Conservation (phyloP, 441 rosid species). For the Pelargonium fulgidum region DNA sequence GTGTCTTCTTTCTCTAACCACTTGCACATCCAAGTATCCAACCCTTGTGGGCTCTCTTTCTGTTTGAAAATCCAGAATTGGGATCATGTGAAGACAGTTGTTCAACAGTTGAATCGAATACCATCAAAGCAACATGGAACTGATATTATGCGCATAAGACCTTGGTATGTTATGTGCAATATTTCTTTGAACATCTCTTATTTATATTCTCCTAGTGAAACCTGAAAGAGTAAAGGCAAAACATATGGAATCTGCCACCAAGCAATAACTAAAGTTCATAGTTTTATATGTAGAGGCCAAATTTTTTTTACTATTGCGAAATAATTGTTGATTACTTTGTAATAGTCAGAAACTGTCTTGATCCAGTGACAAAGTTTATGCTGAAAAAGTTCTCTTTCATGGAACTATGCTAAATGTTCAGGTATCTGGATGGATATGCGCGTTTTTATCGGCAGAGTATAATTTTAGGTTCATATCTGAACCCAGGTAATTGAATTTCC, state of each 20-base stretch:
- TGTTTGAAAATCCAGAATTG: conserved; percentile 61
- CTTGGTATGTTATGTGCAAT: conserved; percentile 40
- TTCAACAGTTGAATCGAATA: conserved; percentile 55
- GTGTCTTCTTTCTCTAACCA: conserved; percentile 6
- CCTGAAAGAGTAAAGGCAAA: not conserved
- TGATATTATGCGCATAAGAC: conserved; percentile 85
- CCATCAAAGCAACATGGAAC: conserved; percentile 83
- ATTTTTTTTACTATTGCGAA: not conserved
- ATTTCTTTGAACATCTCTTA: not conserved
- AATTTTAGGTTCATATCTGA: conserved; percentile 61
- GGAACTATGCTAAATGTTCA: conserved; percentile 27
- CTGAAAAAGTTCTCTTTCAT: conserved; percentile 16
- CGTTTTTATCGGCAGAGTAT: conserved; percentile 75
- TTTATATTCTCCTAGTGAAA: not conserved
- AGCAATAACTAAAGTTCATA: not conserved
- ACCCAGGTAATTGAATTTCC: conserved; percentile 50
- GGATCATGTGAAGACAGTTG: conserved; percentile 53
- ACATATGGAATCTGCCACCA: not conserved
- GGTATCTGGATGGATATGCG: conserved; percentile 82
- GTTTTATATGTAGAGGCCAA: not conserved
- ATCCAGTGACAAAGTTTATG: not conserved
- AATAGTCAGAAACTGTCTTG: not conserved
- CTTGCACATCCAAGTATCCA: conserved; percentile 3
- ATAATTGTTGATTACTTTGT: not conserved
- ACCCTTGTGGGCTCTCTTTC: conserved; percentile 8